Evolutionary conservation across 306 rosid species (phyloP).

Genomic region (Ammopiptanthus mongolicus): DNA sequence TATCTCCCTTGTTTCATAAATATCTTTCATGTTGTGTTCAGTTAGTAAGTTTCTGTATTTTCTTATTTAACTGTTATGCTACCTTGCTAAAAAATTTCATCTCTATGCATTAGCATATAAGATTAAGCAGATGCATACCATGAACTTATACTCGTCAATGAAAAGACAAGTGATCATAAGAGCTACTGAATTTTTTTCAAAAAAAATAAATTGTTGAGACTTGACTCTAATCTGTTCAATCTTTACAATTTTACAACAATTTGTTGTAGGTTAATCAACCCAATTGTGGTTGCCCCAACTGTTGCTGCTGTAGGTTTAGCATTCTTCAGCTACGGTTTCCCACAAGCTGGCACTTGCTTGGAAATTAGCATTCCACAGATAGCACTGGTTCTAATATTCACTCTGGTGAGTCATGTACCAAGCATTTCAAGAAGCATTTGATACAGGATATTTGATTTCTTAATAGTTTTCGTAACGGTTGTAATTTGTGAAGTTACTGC

Average conservation of each 20-base stretch:
- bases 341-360: slow-evolving; percentile 84
- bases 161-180: neutral
- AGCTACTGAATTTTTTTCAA: slow-evolving; percentile 6
- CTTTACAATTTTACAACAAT: slow-evolving; percentile 5
- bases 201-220: neutral
- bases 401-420: slow-evolving; percentile 51
- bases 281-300: slow-evolving; percentile 93
- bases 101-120: neutral
- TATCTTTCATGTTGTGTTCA: neutral
- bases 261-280: slow-evolving; percentile 74
- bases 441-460: neutral
- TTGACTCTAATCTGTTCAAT: neutral
- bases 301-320: slow-evolving; percentile 95
- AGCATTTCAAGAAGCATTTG: neutral
- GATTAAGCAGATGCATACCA: neutral
- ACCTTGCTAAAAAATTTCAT: neutral
- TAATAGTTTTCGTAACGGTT: neutral
- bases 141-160: slow-evolving; percentile 11
- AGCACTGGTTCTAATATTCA: slow-evolving; percentile 68
- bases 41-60: neutral
- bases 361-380: slow-evolving; percentile 88
- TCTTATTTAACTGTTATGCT: neutral
- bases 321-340: slow-evolving; percentile 93
- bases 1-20: neutral
- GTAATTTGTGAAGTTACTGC: neutral